Evolutionary conservation across 1,284 basidiomycete species (phyloP).

Genomic region (Marasmius sp.): DNA sequence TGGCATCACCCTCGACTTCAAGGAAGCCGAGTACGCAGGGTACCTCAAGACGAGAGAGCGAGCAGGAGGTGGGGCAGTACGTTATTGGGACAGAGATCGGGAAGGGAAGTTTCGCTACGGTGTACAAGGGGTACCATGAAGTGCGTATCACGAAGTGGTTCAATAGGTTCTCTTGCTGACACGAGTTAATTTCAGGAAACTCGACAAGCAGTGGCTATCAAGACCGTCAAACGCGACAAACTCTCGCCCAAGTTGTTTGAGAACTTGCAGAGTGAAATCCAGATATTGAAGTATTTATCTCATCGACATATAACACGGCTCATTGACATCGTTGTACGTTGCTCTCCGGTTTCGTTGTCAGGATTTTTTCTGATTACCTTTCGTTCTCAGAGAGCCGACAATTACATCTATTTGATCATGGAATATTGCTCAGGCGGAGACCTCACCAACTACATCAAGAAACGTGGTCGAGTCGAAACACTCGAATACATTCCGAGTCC

Average conservation of each 20-base stretch:
- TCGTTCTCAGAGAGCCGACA: conserved; percentile 75
- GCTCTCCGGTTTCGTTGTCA: not conserved
- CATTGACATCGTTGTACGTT: conserved; percentile 85
- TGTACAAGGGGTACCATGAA: conserved; percentile 90
- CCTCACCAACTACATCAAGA: conserved; percentile 95
- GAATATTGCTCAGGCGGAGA: conserved; percentile 96
- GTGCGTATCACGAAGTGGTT: conserved; percentile 42
- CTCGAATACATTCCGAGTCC: conserved; percentile 76
- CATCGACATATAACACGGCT: conserved; percentile 94
- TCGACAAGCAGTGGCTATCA: conserved; percentile 84
- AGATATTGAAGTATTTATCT: conserved; percentile 91
- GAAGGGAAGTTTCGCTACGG: conserved; percentile 94
- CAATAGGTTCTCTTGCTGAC: not conserved
- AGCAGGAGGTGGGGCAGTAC: conserved; percentile 72
- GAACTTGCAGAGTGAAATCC: conserved; percentile 96
- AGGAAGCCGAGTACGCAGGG: not conserved
- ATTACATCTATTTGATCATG: conserved; percentile 97
- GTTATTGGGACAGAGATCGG: conserved; percentile 73
- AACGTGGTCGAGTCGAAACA: conserved; percentile 82
- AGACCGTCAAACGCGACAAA: conserved; percentile 89
- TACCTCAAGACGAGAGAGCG: conserved; percentile 33
- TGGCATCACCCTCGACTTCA: not conserved
- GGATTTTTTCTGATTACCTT: conserved; percentile 1
- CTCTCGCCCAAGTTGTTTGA: conserved; percentile 93
- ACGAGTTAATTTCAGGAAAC: conserved; percentile 56